phyloP scores from a whole-genome alignment of 2,329 filamentous ascomycete genomes.

The Hortaea sp. region DNA sequence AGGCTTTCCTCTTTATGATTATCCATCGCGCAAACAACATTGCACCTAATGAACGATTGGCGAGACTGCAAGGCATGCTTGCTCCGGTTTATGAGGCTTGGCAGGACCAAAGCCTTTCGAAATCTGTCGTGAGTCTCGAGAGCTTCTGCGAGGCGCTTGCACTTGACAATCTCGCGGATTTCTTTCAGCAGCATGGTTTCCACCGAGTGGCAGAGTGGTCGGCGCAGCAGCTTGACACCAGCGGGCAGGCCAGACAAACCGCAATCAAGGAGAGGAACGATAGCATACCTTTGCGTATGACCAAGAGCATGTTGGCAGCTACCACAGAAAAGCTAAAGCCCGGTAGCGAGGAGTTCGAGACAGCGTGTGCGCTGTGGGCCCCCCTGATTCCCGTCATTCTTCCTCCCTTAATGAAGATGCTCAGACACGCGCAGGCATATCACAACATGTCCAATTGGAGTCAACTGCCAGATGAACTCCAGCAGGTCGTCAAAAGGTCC shows the following conservation, averaged over 20 bases:
- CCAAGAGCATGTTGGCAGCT: conserved; percentile 84
- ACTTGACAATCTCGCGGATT: conserved; percentile 69
- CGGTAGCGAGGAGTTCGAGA: conserved; percentile 59
- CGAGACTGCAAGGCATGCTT: conserved; percentile 66
- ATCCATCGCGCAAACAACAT: conserved; percentile 73
- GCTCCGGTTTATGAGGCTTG: conserved; percentile 73
- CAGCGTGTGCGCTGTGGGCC: conserved; percentile 74
- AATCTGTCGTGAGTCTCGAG: conserved; percentile 61
- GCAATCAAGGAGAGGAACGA: conserved; percentile 67
- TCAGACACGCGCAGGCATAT: conserved; percentile 83
- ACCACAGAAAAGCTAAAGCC: conserved; percentile 83
- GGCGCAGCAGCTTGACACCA: conserved; percentile 60
- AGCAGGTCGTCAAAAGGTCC: conserved; percentile 66
- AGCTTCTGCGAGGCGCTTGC: conserved; percentile 73
- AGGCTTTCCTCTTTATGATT: conserved; percentile 87
- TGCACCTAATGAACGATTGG: conserved; percentile 58
- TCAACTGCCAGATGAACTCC: conserved; percentile 64
- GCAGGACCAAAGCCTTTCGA: conserved; percentile 60
- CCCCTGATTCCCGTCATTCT: conserved; percentile 72
- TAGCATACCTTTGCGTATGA: conserved; percentile 70
- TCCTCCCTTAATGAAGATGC: conserved; percentile 73
- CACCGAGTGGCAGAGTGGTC: conserved; percentile 78
- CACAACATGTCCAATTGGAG: conserved; percentile 81
- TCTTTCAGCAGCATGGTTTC: conserved; percentile 63
- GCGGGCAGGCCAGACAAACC: conserved; percentile 68